A percentile compares a stretch with the other conserved stretches of the same genome.
Conservation (phyloP, 768 basidiomycete species). For the Termitomyces bulborhizus region DNA sequence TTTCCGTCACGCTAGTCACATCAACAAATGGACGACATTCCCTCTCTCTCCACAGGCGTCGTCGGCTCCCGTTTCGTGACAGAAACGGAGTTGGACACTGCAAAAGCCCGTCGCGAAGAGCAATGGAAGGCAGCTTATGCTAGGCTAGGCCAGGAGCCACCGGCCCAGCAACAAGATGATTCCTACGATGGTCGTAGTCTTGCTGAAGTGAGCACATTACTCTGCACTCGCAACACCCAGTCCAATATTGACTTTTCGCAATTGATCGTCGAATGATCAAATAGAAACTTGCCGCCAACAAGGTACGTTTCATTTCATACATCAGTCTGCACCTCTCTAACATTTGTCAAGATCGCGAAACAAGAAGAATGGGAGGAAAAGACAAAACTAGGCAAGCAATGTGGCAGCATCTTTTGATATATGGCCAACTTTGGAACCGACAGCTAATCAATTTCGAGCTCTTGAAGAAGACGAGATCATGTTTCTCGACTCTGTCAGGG, state of each 20-base stretch:
- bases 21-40: conserved; percentile 62
- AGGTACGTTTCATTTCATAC: conserved; percentile 35
- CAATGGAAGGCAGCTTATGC: conserved; percentile 92
- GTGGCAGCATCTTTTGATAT: not conserved
- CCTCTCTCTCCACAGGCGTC: conserved; percentile 62
- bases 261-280: conserved; percentile 33
- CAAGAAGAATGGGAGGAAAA: conserved; percentile 94
- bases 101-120: conserved; percentile 66
- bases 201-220: conserved; percentile 64
- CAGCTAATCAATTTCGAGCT: conserved; percentile 86
- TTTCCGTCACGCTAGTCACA: conserved; percentile 16
- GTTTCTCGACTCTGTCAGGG: conserved; percentile 79
- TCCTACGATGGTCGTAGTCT: conserved; percentile 79
- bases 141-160: conserved; percentile 80
- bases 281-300: conserved; percentile 88
- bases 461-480: conserved; percentile 88
- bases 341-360: conserved; percentile 60
- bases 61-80: conserved; percentile 86
- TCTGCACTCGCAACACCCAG: conserved; percentile 10
- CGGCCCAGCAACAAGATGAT: conserved; percentile 69
- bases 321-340: conserved; percentile 5
- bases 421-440: conserved; percentile 5
- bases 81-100: conserved; percentile 69
- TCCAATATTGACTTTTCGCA: conserved; percentile 40
- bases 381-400: conserved; percentile 55